Evolutionary conservation across 1,284 basidiomycete species (phyloP).

Genomic region (Cutaneotrichosporon curvatum): DNA sequence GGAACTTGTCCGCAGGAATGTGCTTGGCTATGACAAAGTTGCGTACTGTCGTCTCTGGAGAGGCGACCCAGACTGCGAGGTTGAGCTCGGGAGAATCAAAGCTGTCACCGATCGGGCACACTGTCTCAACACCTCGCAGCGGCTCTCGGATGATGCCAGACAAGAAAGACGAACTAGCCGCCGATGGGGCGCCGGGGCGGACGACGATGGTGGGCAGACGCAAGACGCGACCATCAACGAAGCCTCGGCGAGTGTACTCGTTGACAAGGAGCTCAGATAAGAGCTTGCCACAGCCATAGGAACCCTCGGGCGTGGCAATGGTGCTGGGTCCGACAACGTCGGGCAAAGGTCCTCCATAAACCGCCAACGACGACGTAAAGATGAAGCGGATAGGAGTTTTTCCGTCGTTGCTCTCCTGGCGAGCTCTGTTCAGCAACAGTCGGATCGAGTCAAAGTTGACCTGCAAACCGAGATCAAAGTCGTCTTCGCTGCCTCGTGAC

Average conservation of each 20-base stretch:
- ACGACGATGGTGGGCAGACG: constrained; percentile 60
- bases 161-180: constrained; percentile 57
- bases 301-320: constrained; percentile 54
- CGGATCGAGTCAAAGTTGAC: constrained; percentile 60
- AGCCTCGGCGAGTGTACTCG: constrained; percentile 57
- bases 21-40: constrained; percentile 56
- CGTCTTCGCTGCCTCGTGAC: constrained; percentile 57
- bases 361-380: constrained; percentile 59
- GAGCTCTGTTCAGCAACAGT: constrained; percentile 51
- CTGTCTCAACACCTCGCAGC: constrained; percentile 51
- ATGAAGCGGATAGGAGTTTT: constrained; percentile 52
- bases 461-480: constrained; percentile 57
- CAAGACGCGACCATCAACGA: constrained; percentile 57
- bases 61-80: constrained; percentile 54
- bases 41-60: constrained; percentile 52
- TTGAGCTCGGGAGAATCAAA: constrained; percentile 41
- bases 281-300: constrained; percentile 58
- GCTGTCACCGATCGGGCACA: constrained; percentile 53
- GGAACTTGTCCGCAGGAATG: constrained; percentile 50
- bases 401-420: constrained; percentile 16
- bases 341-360: constrained; percentile 59
- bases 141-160: constrained; percentile 60
- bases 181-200: constrained; percentile 53
- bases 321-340: constrained; percentile 51
- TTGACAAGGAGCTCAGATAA: constrained; percentile 57